phyloP scores from a whole-genome alignment of 2,329 filamentous ascomycete species.

The Cordyceps fumosorosea region DNA sequence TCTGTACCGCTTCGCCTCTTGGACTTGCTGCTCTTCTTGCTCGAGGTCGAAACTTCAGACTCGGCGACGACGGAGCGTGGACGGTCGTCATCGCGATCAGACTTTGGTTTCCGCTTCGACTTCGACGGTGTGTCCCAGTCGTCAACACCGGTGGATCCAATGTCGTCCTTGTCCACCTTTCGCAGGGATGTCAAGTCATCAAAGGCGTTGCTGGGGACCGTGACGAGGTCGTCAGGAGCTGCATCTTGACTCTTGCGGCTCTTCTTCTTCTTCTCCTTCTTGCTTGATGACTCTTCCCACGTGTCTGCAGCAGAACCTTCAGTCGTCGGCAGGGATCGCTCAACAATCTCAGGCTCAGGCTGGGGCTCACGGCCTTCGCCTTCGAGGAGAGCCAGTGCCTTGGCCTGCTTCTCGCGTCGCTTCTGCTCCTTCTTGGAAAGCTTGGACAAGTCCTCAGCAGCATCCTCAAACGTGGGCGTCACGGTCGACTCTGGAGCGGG shows the following conservation, averaged over 20 bases:
- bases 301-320: conserved; percentile 17
- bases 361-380: background rate
- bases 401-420: conserved; percentile 36
- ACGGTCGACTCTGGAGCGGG: conserved; percentile 1
- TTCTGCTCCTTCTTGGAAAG: conserved; percentile 29
- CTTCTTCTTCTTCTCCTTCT: conserved; percentile 29
- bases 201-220: conserved; percentile 25
- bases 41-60: conserved; percentile 29
- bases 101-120: conserved; percentile 24
- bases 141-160: conserved; percentile 17
- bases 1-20: conserved; percentile 30
- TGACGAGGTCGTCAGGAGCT: conserved; percentile 22
- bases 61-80: conserved; percentile 25
- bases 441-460: conserved; percentile 20
- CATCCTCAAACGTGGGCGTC: conserved; percentile 19
- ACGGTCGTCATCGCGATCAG: conserved; percentile 23
- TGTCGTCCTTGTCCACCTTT: conserved; percentile 24
- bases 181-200: conserved; percentile 19
- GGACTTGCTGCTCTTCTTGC: conserved; percentile 31
- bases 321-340: background rate
- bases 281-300: conserved; percentile 25
- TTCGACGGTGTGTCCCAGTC: conserved; percentile 30
- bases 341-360: background rate
- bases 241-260: conserved; percentile 23
- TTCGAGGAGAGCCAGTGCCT: conserved; percentile 22